These are phyloP conservation scores for Kregervanrija pseudodelftensis DNA, from an alignment of 805 yeast genomes.

Conservation along the genomic window DNA sequence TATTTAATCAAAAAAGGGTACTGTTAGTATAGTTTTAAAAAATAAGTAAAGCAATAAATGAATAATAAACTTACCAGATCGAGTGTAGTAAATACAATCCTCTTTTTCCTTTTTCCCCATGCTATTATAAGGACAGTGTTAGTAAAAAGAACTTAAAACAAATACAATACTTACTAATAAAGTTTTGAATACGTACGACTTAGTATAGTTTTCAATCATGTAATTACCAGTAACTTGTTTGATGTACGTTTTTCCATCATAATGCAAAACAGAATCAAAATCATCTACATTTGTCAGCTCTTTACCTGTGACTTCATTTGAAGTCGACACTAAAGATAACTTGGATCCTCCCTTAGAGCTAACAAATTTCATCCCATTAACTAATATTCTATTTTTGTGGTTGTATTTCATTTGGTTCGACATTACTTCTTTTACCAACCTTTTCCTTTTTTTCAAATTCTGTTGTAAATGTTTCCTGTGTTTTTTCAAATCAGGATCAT, in stretches of 20 bases:
- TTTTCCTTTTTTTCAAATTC: slow-evolving; percentile 14
- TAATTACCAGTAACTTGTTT: slow-evolving; percentile 21
- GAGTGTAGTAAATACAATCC: slow-evolving; percentile 5
- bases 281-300: slow-evolving; percentile 14
- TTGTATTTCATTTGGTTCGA: slow-evolving; percentile 33
- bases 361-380: slow-evolving; percentile 39
- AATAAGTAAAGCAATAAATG: too few relatives aligned
- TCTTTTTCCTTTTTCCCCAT: slow-evolving; percentile 2
- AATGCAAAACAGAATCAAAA: slow-evolving; percentile 12
- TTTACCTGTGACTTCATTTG: slow-evolving; percentile 8
- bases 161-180: background rate
- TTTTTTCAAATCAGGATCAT: background rate
- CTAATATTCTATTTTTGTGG: slow-evolving; percentile 36
- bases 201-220: slow-evolving; percentile 6
- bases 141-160: too few relatives aligned
- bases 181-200: background rate
- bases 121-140: background rate
- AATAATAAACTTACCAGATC: too few relatives aligned
- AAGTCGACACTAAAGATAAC: slow-evolving; percentile 32
- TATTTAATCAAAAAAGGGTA: too few relatives aligned
- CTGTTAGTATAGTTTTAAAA: too few relatives aligned
- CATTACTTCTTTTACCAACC: slow-evolving; percentile 10
- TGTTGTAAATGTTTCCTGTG: background rate
- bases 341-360: slow-evolving; percentile 32
- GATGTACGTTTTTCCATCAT: slow-evolving; percentile 14